Evolutionary conservation across 371 early-diverging fungal species (phyloP), one percentile per base, ranked within the genome.

Genomic region (Mortierella sp.): DNA sequence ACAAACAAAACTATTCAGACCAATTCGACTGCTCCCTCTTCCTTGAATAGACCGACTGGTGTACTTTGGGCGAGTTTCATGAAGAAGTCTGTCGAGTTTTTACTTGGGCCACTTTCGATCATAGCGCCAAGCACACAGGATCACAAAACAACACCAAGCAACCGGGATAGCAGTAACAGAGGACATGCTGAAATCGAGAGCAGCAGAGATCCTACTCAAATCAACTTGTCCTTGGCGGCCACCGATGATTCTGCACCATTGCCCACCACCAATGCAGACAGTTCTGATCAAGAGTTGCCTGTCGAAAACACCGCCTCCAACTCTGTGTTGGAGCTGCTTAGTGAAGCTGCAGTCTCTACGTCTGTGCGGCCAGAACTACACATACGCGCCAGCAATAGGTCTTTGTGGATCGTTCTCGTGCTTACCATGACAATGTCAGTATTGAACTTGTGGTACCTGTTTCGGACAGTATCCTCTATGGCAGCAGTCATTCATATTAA

Each of bases 381-480:
- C 10, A 38, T 24, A 21, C 38, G 9, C 11, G 21, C 24, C 9
- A 65, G 21, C 34, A 38, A 24, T 34, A 65, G 11, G 34, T 5
- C 24, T 0, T 38, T 65, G 13, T 65, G 68, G 68, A 21, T 26
- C n/a, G 52, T 74, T 26, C 74, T 74, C 16, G 74, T 42, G 9
- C 6, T 74, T 31, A 57, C 26, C 42, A 74, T 74, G 38, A 14
- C 44, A 6, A 44, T 74, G 42, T 55, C 74, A 13, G 45, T 55
- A 13, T 38, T 74, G 58, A 74, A 74, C 26, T 2, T 74, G 7
- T 74, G 74, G 74, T 19, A 42, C 4, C 28, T 74, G 24, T 57
- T 74, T n/a, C 26, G 57, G 21, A 28, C 44, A 3, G 57, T 74
- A 1, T 74, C 74, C 1, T 74, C 74, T 9, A 74, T 74, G 74